Evolutionary conservation across 805 yeast species (phyloP).

Genomic region (Sugiyamaella floridensis): DNA sequence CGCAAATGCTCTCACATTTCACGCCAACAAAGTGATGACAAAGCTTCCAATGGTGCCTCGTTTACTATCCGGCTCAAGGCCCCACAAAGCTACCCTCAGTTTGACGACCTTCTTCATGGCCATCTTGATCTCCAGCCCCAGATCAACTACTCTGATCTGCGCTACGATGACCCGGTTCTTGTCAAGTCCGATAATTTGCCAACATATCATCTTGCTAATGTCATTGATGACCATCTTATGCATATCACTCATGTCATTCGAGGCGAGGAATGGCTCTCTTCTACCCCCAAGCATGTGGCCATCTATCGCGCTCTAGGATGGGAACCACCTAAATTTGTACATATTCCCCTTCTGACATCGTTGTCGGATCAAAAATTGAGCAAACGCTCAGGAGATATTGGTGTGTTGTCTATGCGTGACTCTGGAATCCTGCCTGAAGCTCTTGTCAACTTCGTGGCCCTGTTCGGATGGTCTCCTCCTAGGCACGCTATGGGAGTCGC

Average conservation of each 20-base stretch:
- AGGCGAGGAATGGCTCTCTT: conserved; percentile 97
- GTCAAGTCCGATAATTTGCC: conserved; percentile 93
- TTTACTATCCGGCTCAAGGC: conserved; percentile 69
- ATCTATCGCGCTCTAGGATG: conserved; percentile 81
- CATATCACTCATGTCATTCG: conserved; percentile 86
- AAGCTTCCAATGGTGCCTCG: conserved; percentile 28
- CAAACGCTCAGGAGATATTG: conserved; percentile 78
- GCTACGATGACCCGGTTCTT: conserved; percentile 85
- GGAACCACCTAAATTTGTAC: conserved; percentile 75
- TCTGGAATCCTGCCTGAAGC: conserved; percentile 82
- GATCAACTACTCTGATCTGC: conserved; percentile 54
- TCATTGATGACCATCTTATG: conserved; percentile 92
- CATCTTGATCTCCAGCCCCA: conserved; percentile 71
- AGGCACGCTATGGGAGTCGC: conserved; percentile 32
- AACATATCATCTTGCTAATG: conserved; percentile 94
- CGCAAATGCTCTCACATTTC: conserved; percentile 57
- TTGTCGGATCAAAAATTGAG: conserved; percentile 57
- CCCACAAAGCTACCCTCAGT: conserved; percentile 61
- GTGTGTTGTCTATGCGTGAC: conserved; percentile 50
- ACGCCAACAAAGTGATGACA: conserved; percentile 35
- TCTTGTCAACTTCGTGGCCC: conserved; percentile 72
- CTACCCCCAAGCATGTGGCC: conserved; percentile 92
- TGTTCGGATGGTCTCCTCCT: conserved; percentile 90
- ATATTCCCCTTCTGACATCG: conserved; percentile 81
- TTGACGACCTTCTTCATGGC: conserved; percentile 77